A percentile compares a stretch with the other conserved stretches of the same genome.
Evolutionary conservation across 768 basidiomycete species (phyloP).

Genomic region (Phanerochaete sordida): DNA sequence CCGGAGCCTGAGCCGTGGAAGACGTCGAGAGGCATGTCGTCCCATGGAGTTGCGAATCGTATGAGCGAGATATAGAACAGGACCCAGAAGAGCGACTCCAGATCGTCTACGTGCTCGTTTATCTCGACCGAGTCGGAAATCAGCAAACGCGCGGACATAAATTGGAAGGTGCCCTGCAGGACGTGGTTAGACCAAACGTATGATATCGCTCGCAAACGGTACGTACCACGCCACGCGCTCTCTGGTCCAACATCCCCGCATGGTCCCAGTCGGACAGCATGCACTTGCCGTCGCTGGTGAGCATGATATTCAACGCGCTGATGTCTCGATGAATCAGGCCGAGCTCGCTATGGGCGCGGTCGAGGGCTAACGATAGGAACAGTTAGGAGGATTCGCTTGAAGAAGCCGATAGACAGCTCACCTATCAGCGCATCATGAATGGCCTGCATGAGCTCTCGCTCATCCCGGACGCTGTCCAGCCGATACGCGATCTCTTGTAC

Average conservation of each 20-base stretch:
- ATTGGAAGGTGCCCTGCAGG: slow-evolving; percentile 16
- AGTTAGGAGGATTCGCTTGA: not conserved
- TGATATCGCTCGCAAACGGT: too few species aligned
- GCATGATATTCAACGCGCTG: slow-evolving; percentile 7
- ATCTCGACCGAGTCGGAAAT: not conserved
- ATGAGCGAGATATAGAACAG: too few species aligned
- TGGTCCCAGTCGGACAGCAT: slow-evolving; percentile 11
- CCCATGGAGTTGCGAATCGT: too few species aligned
- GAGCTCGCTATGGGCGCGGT: not conserved
- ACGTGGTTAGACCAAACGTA: too few species aligned
- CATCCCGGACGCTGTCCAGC: not conserved
- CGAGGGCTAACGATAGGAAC: not conserved
- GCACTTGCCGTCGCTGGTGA: not conserved
- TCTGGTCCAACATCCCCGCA: not conserved
- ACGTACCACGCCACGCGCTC: not conserved
- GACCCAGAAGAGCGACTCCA: slow-evolving; percentile 13
- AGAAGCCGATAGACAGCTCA: not conserved
- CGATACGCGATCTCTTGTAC: slow-evolving; percentile 4
- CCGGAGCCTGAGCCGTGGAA: too few species aligned
- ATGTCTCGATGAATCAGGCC: slow-evolving; percentile 9
- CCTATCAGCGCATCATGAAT: not conserved
- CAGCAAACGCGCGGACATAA: slow-evolving; percentile 5
- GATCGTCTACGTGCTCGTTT: slow-evolving; percentile 11
- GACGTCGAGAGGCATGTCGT: too few species aligned
- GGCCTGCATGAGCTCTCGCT: not conserved